Percentiles rank a stretch among this genome's conserved stretches.
phyloP scores from a whole-genome alignment of 352 stramenopile genomes.

The Globisporangium parvum region DNA sequence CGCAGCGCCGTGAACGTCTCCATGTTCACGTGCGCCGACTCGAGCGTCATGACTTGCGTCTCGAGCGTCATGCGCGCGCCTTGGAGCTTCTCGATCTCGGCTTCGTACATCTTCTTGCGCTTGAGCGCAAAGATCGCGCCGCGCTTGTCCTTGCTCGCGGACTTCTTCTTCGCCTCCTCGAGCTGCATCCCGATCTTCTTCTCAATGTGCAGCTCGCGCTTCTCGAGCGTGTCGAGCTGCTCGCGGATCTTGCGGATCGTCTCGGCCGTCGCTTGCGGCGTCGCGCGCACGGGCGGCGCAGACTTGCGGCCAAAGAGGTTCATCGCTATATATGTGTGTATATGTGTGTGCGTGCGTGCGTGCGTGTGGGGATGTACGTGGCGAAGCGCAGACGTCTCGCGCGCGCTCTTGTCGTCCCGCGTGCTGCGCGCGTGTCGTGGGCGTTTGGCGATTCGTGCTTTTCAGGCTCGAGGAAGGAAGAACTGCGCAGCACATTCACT shows the following conservation, averaged over 20 bases:
- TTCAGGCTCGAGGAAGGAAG: background rate
- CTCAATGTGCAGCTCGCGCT: constrained; percentile 94
- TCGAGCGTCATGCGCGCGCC: constrained; percentile 96
- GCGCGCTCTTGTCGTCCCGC: too few species aligned
- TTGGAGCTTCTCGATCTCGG: constrained; percentile 97
- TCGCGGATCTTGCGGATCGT: constrained; percentile 90
- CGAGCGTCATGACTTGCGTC: constrained; percentile 89
- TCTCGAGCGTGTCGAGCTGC: constrained; percentile 89
- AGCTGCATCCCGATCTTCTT: constrained; percentile 95
- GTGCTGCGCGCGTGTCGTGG: too few species aligned
- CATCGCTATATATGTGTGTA: constrained; percentile 28
- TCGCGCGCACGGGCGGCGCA: constrained; percentile 40
- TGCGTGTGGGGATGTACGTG: background rate
- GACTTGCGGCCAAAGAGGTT: constrained; percentile 85
- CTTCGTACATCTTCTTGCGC: constrained; percentile 98
- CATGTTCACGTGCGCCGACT: constrained; percentile 93
- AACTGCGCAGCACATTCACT: too few species aligned
- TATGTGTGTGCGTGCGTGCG: background rate
- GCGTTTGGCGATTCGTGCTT: background rate
- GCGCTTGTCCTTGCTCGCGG: constrained; percentile 95
- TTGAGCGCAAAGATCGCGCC: constrained; percentile 97
- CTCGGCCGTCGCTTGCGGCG: constrained; percentile 66
- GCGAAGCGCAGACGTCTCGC: too few species aligned
- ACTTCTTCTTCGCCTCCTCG: constrained; percentile 95
- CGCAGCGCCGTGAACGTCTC: constrained; percentile 95